These are phyloP conservation scores for Fusarium sp. DNA, from an alignment of 2,329 filamentous ascomycete species.

Conservation along the genomic window DNA sequence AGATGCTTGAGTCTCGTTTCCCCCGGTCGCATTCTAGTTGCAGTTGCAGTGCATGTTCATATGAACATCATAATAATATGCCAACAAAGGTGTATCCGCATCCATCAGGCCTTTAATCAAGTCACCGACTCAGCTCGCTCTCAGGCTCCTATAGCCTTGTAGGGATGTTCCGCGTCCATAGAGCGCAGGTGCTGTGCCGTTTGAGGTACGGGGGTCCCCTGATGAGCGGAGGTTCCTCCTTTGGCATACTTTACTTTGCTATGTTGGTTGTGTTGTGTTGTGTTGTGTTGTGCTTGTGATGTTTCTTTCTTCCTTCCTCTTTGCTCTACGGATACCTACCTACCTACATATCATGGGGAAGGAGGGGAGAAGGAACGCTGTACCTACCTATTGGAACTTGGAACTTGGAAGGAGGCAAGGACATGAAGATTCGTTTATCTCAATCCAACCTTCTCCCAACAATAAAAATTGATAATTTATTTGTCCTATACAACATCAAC, in stretches of 20 bases:
- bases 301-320: background rate
- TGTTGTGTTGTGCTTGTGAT: background rate
- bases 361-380: constrained; percentile 2
- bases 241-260: background rate
- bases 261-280: background rate
- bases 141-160: constrained; percentile 11
- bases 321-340: background rate
- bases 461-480: background rate
- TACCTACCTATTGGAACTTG: background rate
- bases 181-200: background rate
- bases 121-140: background rate
- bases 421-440: constrained; percentile 28
- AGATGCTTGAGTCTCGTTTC: constrained; percentile 10
- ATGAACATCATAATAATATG: constrained; percentile 6
- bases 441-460: constrained; percentile 17
- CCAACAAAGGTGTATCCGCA: background rate
- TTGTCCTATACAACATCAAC: background rate
- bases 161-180: constrained; percentile 9
- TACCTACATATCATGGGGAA: background rate
- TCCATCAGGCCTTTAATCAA: background rate
- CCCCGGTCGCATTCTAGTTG: constrained; percentile 9
- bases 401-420: constrained; percentile 12
- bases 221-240: constrained; percentile 17
- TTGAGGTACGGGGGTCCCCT: constrained; percentile 1
- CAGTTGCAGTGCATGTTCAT: constrained; percentile 1